Evolutionary conservation across 2,329 filamentous ascomycete genomes (phyloP).

Genomic region (Chaetoscypha palmicola): DNA sequence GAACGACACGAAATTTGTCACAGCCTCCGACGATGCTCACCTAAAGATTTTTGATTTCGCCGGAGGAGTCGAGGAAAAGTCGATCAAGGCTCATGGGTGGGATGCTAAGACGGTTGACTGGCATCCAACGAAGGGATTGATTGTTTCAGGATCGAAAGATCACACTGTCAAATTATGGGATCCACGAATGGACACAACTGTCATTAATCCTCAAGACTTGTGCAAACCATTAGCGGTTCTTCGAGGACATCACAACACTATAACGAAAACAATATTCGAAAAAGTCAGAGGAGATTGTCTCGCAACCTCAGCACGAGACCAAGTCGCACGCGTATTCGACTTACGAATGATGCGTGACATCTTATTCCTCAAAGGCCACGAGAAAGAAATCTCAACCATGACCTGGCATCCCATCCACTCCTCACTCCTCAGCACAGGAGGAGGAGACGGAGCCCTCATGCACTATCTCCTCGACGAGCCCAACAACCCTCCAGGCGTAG

Average conservation of each 20-base stretch:
- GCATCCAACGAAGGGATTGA: slow-evolving; percentile 89
- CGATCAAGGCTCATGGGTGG: slow-evolving; percentile 91
- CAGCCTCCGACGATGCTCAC: slow-evolving; percentile 86
- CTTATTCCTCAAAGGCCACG: slow-evolving; percentile 84
- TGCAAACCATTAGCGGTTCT: slow-evolving; percentile 80
- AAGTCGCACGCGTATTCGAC: slow-evolving; percentile 89
- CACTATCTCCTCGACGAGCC: slow-evolving; percentile 96
- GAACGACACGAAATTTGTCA: slow-evolving; percentile 92
- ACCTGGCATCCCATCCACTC: slow-evolving; percentile 92
- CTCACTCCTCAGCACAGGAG: slow-evolving; percentile 82
- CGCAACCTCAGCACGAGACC: slow-evolving; percentile 87
- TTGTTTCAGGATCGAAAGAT: slow-evolving; percentile 96
- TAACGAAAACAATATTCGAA: slow-evolving; percentile 89
- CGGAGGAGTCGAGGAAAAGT: slow-evolving; percentile 72
- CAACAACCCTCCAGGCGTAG: slow-evolving; percentile 69
- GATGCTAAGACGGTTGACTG: slow-evolving; percentile 96
- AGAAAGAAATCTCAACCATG: slow-evolving; percentile 90
- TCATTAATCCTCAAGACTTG: background rate
- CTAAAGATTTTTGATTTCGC: slow-evolving; percentile 97
- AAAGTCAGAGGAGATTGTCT: slow-evolving; percentile 75
- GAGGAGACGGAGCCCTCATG: slow-evolving; percentile 80
- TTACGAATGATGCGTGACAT: slow-evolving; percentile 98
- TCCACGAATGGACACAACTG: slow-evolving; percentile 61
- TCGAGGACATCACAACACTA: slow-evolving; percentile 94
- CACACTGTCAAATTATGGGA: slow-evolving; percentile 98